phyloP scores from a whole-genome alignment of 495 filamentous ascomycete species.

The Daldinia grandis region DNA sequence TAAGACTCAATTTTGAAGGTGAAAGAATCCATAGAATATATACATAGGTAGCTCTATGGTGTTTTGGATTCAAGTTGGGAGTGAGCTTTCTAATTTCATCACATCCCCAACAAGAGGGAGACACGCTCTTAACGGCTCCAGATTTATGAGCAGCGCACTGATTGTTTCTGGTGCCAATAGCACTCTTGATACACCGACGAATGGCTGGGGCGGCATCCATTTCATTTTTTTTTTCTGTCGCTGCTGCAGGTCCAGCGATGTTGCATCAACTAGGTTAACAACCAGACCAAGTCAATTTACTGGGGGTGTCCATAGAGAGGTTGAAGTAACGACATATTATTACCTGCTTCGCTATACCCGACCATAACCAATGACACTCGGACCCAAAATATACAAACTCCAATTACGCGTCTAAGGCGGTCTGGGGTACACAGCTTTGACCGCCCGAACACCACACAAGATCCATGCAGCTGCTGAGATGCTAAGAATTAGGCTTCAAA shows the following conservation, averaged over 20 bases:
- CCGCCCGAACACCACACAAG: background rate
- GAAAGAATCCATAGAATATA: constrained; percentile 22
- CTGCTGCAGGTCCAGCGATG: background rate
- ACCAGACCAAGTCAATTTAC: background rate
- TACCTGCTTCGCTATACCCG: background rate
- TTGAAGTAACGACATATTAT: constrained; percentile 5
- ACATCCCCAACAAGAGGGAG: constrained; percentile 23
- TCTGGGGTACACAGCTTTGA: constrained; percentile 12
- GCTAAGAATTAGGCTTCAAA: constrained; percentile 20
- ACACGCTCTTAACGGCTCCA: constrained; percentile 26
- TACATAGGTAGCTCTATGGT: constrained; percentile 5
- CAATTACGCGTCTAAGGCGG: constrained; percentile 3
- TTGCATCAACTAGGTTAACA: constrained; percentile 10
- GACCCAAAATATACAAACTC: background rate
- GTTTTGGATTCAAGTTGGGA: constrained; percentile 7
- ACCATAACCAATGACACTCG: background rate
- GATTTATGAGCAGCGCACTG: constrained; percentile 3
- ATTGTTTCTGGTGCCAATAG: constrained; percentile 5
- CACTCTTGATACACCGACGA: constrained; percentile 3
- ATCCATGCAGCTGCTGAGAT: constrained; percentile 6
- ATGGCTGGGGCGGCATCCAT: background rate
- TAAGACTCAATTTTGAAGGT: constrained; percentile 4
- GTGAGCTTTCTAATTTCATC: constrained; percentile 1
- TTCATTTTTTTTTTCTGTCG: background rate
- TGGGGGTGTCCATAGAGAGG: constrained; percentile 8